Base-by-base conservation (phyloP, 2,329 filamentous ascomycete genomes). In the Colletotrichum filicis region DNA sequence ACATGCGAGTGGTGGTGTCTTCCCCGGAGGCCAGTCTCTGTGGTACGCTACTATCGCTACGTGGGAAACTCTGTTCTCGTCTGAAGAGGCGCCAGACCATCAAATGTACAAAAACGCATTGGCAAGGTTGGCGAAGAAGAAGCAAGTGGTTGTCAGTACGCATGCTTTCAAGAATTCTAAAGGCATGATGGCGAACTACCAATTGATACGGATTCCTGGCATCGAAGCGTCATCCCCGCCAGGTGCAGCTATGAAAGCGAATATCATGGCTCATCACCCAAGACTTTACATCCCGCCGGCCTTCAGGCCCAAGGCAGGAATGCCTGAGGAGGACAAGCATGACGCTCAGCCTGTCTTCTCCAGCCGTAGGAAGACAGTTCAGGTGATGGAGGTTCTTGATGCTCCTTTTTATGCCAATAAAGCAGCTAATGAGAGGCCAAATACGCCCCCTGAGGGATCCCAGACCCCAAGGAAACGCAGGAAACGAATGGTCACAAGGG, bases 21-120 rank as follows among this genome's bases (percentile, higher is more conserved):
- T 90, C 57, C 87, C 89, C 1, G 86, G 87, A 19, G 87, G 87
- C 28, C 82, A 84, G 53, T 81, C 86, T 4, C 78, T 90, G 5
- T 89, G 87, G 80, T 84, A 86, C 69, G 85, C 85, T 1, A 77
- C 89, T 4, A 81, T 83, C 16, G 81, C 81, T 11, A 78, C 85
- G 8, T 91, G 88, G 84, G 77, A 80, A 11, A 79, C 80, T n/a
- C 78, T 79, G 8, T 87, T 86, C 56, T 76, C 79, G 1, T 79
- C 79, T 42, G 80, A 86, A 53, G 78, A 81, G 4, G 81, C 83
- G 28, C 88, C 85, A 2, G 82, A 80, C 35, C 81, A 81, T 55
- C 83, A 82, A 68, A 80, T 81, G 52, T 84, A 79, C 66, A 81
- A 85, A 56, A 79, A 78, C 46, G 83, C 83, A 2, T 66, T 87